phyloP scores from a whole-genome alignment of 495 filamentous ascomycete species.

The Entonaema liquescens region DNA sequence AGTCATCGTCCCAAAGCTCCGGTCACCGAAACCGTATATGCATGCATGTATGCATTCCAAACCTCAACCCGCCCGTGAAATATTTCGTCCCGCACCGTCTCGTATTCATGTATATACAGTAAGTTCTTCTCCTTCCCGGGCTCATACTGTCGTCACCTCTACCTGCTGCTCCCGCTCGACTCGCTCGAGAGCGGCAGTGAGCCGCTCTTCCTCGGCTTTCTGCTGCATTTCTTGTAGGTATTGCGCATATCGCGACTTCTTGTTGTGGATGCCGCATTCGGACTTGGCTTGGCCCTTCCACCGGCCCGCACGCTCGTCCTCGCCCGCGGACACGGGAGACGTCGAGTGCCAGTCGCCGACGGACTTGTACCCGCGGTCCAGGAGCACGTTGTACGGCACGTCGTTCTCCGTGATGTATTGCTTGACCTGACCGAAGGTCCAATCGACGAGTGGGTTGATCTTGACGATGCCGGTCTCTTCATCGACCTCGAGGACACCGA shows the following conservation, averaged over 20 bases:
- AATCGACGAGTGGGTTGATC: constrained; percentile 98
- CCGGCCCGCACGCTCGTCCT: constrained; percentile 95
- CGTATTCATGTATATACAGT: neutral
- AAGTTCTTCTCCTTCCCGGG: neutral
- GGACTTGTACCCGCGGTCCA: constrained; percentile 94
- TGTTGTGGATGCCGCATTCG: constrained; percentile 98
- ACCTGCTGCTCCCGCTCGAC: constrained; percentile 43
- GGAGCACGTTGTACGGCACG: constrained; percentile 91
- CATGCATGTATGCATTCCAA: constrained; percentile 6
- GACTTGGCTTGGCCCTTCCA: constrained; percentile 97
- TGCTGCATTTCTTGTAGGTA: constrained; percentile 78
- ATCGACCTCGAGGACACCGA: constrained; percentile 91
- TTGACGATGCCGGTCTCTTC: constrained; percentile 89
- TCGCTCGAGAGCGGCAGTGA: constrained; percentile 49
- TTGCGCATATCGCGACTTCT: constrained; percentile 87
- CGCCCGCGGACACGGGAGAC: constrained; percentile 84
- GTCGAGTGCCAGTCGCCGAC: constrained; percentile 98
- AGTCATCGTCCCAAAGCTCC: constrained; percentile 8
- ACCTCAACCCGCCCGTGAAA: neutral
- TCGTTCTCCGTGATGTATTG: constrained; percentile 83
- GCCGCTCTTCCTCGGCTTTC: constrained; percentile 72
- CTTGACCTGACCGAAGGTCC: constrained; percentile 90
- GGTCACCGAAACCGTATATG: constrained; percentile 11
- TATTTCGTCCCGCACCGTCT: neutral
- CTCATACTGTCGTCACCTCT: neutral